phyloP scores from a whole-genome alignment of 176 grass and related monocot genomes.

The maize (Zea mays) region Zm-B73-REFERENCE-NAM-5.0 NC_050096.1:143478001-143478500 shows the following conservation, averaged over 20 bases:
- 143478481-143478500: too few relatives aligned
- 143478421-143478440: not conserved
- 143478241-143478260: not conserved
- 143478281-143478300: conserved; percentile 22
- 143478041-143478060: too few relatives aligned
- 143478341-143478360: conserved; percentile 34
- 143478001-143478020: too few relatives aligned
- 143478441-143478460: too few relatives aligned
- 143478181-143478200: not conserved
- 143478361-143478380: conserved; percentile 3
- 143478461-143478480: too few relatives aligned
- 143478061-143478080: too few relatives aligned
- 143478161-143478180: not conserved
- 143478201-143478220: conserved; percentile 8
- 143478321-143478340: conserved; percentile 37
- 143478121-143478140: conserved; percentile 20
- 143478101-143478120: too few relatives aligned
- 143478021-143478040: too few relatives aligned
- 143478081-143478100: too few relatives aligned
- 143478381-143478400: conserved; percentile 51
- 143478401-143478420: conserved; percentile 1
- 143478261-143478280: conserved; percentile 18
- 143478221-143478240: not conserved
- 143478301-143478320: conserved; percentile 36
- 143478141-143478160: not conserved